A percentile compares a stretch with the other conserved stretches of the same genome.
Conservation (phyloP, 345 rosid genomes). For the Mangifera indica region DNA sequence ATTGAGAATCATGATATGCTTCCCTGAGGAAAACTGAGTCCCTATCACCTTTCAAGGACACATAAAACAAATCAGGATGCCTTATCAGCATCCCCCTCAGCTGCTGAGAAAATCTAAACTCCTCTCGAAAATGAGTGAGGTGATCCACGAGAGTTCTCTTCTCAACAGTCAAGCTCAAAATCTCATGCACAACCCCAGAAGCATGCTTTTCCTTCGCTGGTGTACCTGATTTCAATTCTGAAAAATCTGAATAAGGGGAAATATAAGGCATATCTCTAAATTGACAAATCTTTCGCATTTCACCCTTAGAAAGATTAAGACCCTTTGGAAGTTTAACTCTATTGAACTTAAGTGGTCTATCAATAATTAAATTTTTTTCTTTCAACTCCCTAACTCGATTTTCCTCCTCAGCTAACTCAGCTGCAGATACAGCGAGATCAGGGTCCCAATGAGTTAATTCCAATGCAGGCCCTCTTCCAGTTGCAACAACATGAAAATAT, state of each 20-base stretch:
- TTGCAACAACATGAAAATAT: slow-evolving; percentile 77
- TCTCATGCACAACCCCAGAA: slow-evolving; percentile 84
- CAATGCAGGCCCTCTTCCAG: slow-evolving; percentile 78
- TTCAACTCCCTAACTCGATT: slow-evolving; percentile 49
- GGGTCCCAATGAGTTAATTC: slow-evolving; percentile 96
- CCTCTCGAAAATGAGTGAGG: slow-evolving; percentile 92
- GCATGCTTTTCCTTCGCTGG: slow-evolving; percentile 84
- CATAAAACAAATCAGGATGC: slow-evolving; percentile 91
- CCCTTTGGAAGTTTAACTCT: slow-evolving; percentile 88
- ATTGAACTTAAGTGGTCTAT: slow-evolving; percentile 76
- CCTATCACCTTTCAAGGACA: slow-evolving; percentile 89
- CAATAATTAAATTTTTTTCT: slow-evolving; percentile 75
- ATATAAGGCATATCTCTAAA: slow-evolving; percentile 80
- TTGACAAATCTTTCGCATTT: slow-evolving; percentile 67
- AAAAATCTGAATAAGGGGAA: slow-evolving; percentile 89
- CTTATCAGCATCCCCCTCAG: slow-evolving; percentile 91
- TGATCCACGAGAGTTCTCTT: slow-evolving; percentile 97
- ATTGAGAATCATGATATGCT: slow-evolving; percentile 75
- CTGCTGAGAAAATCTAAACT: slow-evolving; percentile 92
- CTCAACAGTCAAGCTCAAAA: slow-evolving; percentile 82
- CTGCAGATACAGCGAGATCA: slow-evolving; percentile 84
- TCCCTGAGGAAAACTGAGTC: slow-evolving; percentile 96
- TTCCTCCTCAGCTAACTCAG: slow-evolving; percentile 83
- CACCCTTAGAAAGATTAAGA: slow-evolving; percentile 77
- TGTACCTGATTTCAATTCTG: slow-evolving; percentile 64